Conservation (phyloP, 805 yeast species). For the Pichia sporocuriosa region DNA sequence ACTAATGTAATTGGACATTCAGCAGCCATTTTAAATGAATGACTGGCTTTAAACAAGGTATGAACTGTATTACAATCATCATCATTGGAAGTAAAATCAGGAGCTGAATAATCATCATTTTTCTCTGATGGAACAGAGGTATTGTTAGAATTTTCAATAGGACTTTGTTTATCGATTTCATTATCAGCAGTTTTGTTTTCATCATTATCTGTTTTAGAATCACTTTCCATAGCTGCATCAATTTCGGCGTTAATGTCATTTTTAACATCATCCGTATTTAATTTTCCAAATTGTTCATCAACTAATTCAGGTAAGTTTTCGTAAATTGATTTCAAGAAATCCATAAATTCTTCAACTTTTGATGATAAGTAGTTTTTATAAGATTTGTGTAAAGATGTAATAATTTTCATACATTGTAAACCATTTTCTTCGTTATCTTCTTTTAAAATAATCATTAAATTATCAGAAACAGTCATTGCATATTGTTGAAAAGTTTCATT, state of each 20-base stretch:
- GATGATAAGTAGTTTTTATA: slow-evolving; percentile 63
- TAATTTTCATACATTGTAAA: slow-evolving; percentile 78
- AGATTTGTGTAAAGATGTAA: slow-evolving; percentile 79
- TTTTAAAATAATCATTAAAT: slow-evolving; percentile 52
- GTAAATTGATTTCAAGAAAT: slow-evolving; percentile 68
- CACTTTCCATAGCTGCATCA: background rate
- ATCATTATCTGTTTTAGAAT: background rate
- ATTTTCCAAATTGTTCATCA: slow-evolving; percentile 52
- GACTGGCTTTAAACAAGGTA: slow-evolving; percentile 58
- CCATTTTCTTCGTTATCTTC: slow-evolving; percentile 95
- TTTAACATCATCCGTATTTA: slow-evolving; percentile 7
- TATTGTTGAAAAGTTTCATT: slow-evolving; percentile 75
- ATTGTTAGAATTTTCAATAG: background rate
- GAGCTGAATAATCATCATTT: slow-evolving; percentile 26
- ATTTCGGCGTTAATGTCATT: background rate
- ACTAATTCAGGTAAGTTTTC: slow-evolving; percentile 74
- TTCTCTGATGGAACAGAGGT: too few species aligned
- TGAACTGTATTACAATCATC: slow-evolving; percentile 38
- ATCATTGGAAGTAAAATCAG: slow-evolving; percentile 36
- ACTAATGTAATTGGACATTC: slow-evolving; percentile 98
- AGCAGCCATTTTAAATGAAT: slow-evolving; percentile 83
- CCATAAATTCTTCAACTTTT: slow-evolving; percentile 73
- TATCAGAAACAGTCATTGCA: slow-evolving; percentile 52
- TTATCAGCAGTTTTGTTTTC: background rate
- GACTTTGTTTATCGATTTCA: background rate